Evolutionary conservation across 2,329 filamentous ascomycete genomes (phyloP).

Genomic region (Penicillium sp.): DNA sequence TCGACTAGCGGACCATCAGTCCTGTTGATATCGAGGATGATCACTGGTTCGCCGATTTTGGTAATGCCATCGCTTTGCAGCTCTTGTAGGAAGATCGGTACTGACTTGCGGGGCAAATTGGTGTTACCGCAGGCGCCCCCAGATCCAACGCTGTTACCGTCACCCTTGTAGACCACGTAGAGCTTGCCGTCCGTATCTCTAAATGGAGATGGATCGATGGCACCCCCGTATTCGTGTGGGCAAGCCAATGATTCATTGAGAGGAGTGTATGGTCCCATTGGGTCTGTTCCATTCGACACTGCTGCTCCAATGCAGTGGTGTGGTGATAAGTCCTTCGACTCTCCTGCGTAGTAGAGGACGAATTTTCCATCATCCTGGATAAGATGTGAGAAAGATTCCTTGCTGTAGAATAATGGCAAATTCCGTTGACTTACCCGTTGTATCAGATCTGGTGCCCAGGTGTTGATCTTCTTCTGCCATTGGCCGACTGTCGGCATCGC

Average conservation of each 20-base stretch:
- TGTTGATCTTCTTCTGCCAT: conserved; percentile 55
- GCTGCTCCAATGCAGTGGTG: conserved; percentile 61
- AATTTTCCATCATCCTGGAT: conserved; percentile 47
- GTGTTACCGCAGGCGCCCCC: conserved; percentile 48
- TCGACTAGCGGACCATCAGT: conserved; percentile 62
- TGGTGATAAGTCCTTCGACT: conserved; percentile 36
- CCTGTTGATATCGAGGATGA: conserved; percentile 61
- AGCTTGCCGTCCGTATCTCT: conserved; percentile 52
- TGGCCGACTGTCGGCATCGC: conserved; percentile 50
- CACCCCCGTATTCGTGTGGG: conserved; percentile 53
- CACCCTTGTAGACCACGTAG: conserved; percentile 64
- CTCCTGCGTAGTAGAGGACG: conserved; percentile 59
- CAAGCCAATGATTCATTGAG: conserved; percentile 52
- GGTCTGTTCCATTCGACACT: conserved; percentile 32
- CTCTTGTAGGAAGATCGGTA: conserved; percentile 41
- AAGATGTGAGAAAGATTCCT: neutral
- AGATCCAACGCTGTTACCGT: conserved; percentile 56
- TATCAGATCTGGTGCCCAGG: conserved; percentile 63
- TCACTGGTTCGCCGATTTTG: conserved; percentile 50
- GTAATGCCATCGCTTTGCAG: conserved; percentile 50
- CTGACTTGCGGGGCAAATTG: conserved; percentile 29
- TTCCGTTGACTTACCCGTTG: conserved; percentile 37
- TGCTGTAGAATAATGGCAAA: neutral
- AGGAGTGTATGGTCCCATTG: conserved; percentile 49
- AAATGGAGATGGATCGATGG: conserved; percentile 63